Conservation (phyloP, 257 asterid genomes). For the Solanum gracilifrons region DNA sequence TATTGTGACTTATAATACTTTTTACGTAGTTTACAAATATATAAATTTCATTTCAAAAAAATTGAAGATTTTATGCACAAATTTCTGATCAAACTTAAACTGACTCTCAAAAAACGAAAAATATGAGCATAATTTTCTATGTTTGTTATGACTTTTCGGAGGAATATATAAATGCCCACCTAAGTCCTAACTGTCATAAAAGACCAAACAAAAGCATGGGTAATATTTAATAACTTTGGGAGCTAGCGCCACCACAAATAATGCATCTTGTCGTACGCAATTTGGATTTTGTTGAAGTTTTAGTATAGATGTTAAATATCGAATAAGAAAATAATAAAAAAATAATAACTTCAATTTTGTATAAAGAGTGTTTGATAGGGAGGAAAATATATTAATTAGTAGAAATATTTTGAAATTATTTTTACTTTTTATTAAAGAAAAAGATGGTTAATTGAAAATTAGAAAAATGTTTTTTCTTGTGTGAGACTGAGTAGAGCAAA, state of each 20-base stretch:
- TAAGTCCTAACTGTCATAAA: background rate
- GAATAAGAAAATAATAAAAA: too few relatives aligned
- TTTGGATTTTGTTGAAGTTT: too few relatives aligned
- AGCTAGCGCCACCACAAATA: background rate
- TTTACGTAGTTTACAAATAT: too few relatives aligned
- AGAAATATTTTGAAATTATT: background rate
- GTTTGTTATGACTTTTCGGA: background rate
- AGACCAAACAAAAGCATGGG: background rate
- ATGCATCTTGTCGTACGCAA: background rate
- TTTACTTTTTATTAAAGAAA: background rate
- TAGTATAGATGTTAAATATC: too few relatives aligned
- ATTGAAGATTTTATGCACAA: too few relatives aligned
- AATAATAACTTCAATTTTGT: too few relatives aligned
- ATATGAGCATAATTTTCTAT: background rate
- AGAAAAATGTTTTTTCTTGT: background rate
- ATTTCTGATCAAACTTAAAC: too few relatives aligned
- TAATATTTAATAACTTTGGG: background rate
- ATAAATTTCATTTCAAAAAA: too few relatives aligned
- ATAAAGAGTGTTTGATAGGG: background rate
- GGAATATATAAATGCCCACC: background rate
- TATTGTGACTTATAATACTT: too few relatives aligned
- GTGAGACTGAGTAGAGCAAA: background rate
- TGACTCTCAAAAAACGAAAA: too few relatives aligned
- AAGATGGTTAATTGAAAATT: background rate
- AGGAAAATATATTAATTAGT: too few relatives aligned